Evolutionary conservation across 139 green algal genomes (phyloP), one percentile per base, ranked within the genome.

Genomic region (Ostreobium quekettii): DNA sequence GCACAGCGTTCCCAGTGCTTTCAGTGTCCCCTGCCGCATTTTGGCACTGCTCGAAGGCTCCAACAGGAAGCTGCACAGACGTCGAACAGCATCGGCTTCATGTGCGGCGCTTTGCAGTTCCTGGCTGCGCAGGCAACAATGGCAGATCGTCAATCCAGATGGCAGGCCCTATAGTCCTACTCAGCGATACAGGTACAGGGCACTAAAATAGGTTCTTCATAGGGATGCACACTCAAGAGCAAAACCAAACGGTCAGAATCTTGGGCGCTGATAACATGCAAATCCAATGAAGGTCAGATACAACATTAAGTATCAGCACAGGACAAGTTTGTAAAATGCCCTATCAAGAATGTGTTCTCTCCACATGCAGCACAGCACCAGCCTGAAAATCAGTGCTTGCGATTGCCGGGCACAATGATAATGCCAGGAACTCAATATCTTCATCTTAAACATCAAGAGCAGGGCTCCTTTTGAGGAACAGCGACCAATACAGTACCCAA

Each of bases 1-100:
- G 73, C 83, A 91, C 60, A 95, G 71, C 32, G 76, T 73, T 42
- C 72, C 79, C 36, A 95, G 73, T n/a, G 83, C 82, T 19, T 64
- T 71, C 36, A 94, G 75, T 30, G 75, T 69, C 26, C 82, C 81
- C 67, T 84, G 75, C 56, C 71, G 69, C 36, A 80, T 46, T 56
- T 24, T 56, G 0, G 47, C 3, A 28, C 65, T 60, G 24, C 31
- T 48, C 8, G 37, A 8, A 3, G 63, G 36, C 5, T 74, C 58
- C n/a, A 73, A 70, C 3, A 91, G 64, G 3, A 90, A 68, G 2
- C 19, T 29, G 2, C 75, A 71, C 29, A 91, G 78, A 48, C 71
- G 73, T 5, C 47, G 38, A 8, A 88, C 70, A 1, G 77, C 76
- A 48, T 92, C 82, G 0, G 79, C 76, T 59, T 89, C 86, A 2